Conservation (phyloP, 2,329 filamentous ascomycete species). For the Sclerotinia glacialis region DNA sequence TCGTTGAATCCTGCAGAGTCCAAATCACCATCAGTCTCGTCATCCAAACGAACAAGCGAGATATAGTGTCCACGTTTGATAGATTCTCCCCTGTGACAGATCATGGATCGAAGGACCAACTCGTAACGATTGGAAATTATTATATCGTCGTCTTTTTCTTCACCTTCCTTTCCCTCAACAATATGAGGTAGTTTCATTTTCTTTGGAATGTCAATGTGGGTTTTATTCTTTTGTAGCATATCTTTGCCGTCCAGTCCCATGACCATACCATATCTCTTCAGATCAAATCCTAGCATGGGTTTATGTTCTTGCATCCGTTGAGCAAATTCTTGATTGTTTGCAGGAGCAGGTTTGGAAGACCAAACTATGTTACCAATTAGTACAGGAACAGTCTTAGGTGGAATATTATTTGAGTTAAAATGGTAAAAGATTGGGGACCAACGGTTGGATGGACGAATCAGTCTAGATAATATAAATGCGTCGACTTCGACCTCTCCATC, state of each 20-base stretch:
- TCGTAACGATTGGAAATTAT: constrained; percentile 84
- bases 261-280: constrained; percentile 73
- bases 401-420: constrained; percentile 26
- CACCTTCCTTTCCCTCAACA: constrained; percentile 71
- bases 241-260: constrained; percentile 68
- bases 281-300: constrained; percentile 85
- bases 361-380: constrained; percentile 61
- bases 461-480: constrained; percentile 85
- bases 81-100: constrained; percentile 86
- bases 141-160: constrained; percentile 59
- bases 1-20: constrained; percentile 48
- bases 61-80: constrained; percentile 91
- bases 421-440: constrained; percentile 44
- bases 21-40: constrained; percentile 58
- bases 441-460: constrained; percentile 85
- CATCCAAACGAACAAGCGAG: constrained; percentile 75
- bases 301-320: constrained; percentile 78
- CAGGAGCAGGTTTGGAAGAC: constrained; percentile 69
- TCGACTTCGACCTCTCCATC: constrained; percentile 64
- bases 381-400: constrained; percentile 22
- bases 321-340: constrained; percentile 76
- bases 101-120: constrained; percentile 82
- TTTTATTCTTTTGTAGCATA: constrained; percentile 61
- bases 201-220: constrained; percentile 86
- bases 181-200: constrained; percentile 84